phyloP scores from a whole-genome alignment of 441 rosid species.

The Metrosideros polymorpha region DNA sequence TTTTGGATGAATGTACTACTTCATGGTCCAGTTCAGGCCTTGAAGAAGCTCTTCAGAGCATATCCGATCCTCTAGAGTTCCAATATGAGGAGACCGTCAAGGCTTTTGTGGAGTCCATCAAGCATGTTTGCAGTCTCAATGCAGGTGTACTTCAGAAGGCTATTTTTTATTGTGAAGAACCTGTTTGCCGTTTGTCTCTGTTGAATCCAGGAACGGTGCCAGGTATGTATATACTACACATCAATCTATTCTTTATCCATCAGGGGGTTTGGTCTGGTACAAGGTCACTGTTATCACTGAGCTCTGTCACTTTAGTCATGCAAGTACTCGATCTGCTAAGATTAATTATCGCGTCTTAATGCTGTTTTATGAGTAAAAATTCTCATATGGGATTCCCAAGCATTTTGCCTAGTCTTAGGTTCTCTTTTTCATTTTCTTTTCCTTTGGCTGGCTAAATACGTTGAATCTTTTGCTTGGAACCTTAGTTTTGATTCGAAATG shows the following conservation, averaged over 20 bases:
- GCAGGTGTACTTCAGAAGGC: conserved; percentile 19
- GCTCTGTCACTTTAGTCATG: not conserved
- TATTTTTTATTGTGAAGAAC: conserved; percentile 28
- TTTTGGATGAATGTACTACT: conserved; percentile 38
- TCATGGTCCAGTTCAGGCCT: conserved; percentile 67
- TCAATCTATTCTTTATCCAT: not conserved
- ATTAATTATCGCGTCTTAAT: not conserved
- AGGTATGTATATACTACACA: conserved; percentile 18
- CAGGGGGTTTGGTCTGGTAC: not conserved
- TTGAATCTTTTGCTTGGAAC: not conserved
- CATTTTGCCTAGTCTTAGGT: not conserved
- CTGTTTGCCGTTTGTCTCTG: conserved; percentile 38
- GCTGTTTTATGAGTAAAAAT: not conserved
- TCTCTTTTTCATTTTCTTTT: not conserved
- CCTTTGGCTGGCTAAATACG: not conserved
- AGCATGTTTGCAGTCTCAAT: conserved; percentile 28
- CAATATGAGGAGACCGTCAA: conserved; percentile 17
- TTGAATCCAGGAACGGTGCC: conserved; percentile 25
- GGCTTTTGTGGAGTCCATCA: conserved; percentile 31
- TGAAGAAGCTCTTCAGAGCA: conserved; percentile 35
- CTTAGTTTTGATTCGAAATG: not conserved
- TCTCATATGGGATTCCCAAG: not conserved
- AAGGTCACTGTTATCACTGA: not conserved
- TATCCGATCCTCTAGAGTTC: conserved; percentile 25
- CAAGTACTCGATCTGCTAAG: not conserved